phyloP scores from a whole-genome alignment of 2,329 filamentous ascomycete species.

The Emmonsiellopsis sp. region DNA sequence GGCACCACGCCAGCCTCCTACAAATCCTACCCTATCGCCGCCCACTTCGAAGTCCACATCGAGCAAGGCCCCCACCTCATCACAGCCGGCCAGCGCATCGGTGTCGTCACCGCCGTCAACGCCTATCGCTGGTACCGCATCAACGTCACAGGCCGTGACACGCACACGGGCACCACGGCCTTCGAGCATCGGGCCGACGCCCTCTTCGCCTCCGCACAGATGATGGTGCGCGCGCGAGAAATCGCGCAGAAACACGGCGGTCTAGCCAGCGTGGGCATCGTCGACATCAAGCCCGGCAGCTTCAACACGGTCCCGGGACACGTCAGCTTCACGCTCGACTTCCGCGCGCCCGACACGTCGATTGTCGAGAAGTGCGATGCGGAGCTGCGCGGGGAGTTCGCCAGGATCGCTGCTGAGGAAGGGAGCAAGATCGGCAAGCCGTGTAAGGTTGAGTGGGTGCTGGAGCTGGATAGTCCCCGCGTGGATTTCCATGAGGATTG shows the following conservation, averaged over 20 bases:
- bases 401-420: slow-evolving; percentile 48
- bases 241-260: slow-evolving; percentile 51
- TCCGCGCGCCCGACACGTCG: slow-evolving; percentile 50
- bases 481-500: slow-evolving; percentile 59
- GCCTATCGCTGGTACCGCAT: slow-evolving; percentile 67
- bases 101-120: slow-evolving; percentile 63
- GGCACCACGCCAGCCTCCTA: slow-evolving; percentile 50
- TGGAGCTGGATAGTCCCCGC: slow-evolving; percentile 53
- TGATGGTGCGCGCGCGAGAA: slow-evolving; percentile 58
- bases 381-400: slow-evolving; percentile 49
- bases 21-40: slow-evolving; percentile 55
- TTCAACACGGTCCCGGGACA: slow-evolving; percentile 65
- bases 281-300: slow-evolving; percentile 56
- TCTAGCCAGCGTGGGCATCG: slow-evolving; percentile 60
- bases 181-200: slow-evolving; percentile 58
- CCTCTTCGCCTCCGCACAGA: slow-evolving; percentile 54
- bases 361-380: slow-evolving; percentile 50
- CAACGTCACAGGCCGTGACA: slow-evolving; percentile 55
- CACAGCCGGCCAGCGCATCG: slow-evolving; percentile 51
- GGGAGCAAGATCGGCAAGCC: slow-evolving; percentile 43
- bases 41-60: slow-evolving; percentile 77
- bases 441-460: slow-evolving; percentile 48
- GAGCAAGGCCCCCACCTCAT: slow-evolving; percentile 74
- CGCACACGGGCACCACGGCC: slow-evolving; percentile 67
- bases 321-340: slow-evolving; percentile 60